Base-by-base conservation (phyloP, 2,329 filamentous ascomycete genomes). In the Cryphonectria japonica region DNA sequence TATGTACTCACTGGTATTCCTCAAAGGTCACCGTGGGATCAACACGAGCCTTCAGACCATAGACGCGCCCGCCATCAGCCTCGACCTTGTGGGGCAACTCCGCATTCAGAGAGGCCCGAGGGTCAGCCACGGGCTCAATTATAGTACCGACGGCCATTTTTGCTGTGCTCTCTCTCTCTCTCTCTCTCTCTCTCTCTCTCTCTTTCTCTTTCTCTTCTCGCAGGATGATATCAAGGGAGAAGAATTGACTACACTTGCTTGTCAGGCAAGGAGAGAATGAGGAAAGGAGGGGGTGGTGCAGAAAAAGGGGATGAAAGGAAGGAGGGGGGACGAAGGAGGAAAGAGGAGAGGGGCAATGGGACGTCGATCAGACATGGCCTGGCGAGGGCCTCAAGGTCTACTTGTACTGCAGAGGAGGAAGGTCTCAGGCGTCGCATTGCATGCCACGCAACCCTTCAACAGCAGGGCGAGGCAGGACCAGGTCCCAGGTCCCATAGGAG, bases 111-210 rank as follows among this genome's bases (percentile, higher is more conserved):
- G 68, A 52, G 34, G 34, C 37, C 63, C 68, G 68, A 22, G 68
- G 68, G 54, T 69, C 68, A 54, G 68, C 68, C 29, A 69, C 62
- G 62, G 68, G 68, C 50, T 69, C 62, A 39, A 69, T 43, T 22
- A 69, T 32, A 19, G 68, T 69, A 50, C 68, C 68, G 60, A 69
- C 39, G 29, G 68, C 68, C 68, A 69, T 69, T 32, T 61, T 69
- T 50, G 37, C 5, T 64, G 63, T 37, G 34, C 57, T 57, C 52
- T 54, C 9, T 39, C 37, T 39, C 11, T 39, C 37, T 39, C 8
- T 39, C 37, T 39, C 37, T 39, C 9, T 11, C 8, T 2, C 43
- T 54, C 52, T 29, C 57, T 57, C 52, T 54, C 9, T 39, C 37
- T 39, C 11, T 39, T 9, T 39, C 8, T 39, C 37, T 39, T 9